These are phyloP conservation scores for Didymella sp. DNA, from an alignment of 2,329 filamentous ascomycete genomes.

Conservation along the genomic window DNA sequence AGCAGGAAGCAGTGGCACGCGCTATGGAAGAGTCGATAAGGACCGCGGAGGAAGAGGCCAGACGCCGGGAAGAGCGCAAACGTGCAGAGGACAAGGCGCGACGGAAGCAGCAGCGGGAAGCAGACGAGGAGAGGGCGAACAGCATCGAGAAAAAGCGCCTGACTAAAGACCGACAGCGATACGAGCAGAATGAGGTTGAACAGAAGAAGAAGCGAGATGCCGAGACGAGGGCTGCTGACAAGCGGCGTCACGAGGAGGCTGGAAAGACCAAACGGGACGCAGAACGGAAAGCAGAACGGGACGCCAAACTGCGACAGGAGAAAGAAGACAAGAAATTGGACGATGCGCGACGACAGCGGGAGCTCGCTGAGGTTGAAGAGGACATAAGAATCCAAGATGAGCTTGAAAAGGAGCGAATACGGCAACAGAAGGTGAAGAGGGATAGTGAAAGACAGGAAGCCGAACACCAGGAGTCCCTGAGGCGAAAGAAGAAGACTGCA, in stretches of 20 bases:
- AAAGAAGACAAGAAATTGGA: background rate
- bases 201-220: background rate
- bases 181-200: constrained; percentile 1
- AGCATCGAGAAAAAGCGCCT: constrained; percentile 6
- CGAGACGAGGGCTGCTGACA: background rate
- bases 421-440: background rate
- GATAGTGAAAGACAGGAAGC: background rate
- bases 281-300: background rate
- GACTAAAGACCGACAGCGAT: background rate
- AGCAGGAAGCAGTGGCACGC: background rate
- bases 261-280: background rate
- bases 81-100: background rate
- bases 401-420: background rate
- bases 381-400: background rate
- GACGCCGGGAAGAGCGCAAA: background rate
- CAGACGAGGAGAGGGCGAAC: background rate
- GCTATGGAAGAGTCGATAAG: background rate
- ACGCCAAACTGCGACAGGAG: background rate
- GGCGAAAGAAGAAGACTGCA: background rate
- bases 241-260: background rate
- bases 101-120: background rate
- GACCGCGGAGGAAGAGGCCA: constrained; percentile 1
- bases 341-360: background rate
- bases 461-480: background rate
- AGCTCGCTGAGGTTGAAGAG: background rate